Base-by-base conservation (phyloP, 208 protist genomes). In the Acanthamoeba lugdunensis region DNA sequence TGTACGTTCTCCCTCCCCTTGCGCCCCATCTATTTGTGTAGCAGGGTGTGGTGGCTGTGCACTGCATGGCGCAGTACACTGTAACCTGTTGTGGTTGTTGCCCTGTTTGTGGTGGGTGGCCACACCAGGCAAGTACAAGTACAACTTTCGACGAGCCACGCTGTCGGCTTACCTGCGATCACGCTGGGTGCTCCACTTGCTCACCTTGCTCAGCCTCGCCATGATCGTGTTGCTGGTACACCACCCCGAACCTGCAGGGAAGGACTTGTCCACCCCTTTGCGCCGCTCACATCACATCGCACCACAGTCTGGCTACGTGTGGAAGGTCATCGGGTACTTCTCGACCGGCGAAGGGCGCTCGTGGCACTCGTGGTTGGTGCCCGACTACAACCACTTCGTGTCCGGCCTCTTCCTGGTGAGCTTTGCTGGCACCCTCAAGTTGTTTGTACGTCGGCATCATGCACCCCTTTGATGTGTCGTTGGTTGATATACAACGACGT, bases 161-260 rank as follows among this genome's bases (percentile, higher is more conserved):
- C 3, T 77, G n/a, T 77, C 69, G 16, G 14, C 69, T 45, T 77
- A 77, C n/a, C 69, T 77, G 28, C 69, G 69, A 77, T 77, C 69
- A 13, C 33, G 69, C 16, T 77, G 69, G 69, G 33, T 77, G n/a
- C 69, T 77, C 11, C 69, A 77, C n/a, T 14, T n/a, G 28, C 69
- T 77, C 69, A 77, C 69, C n/a, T 77, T 77, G 30, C n/a, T 77
- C 69, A 77, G 16, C 16, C 69, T 77, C n/a, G 8, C 41, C 28
- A 41, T 77, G 7, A 77, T 77, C n/a, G 69, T 77, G 69, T 77
- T 7, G 69, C 69, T 77, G 69, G 69, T 77, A 77, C 58, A 21
- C 58, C 3, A 6, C 4, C 11, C 58, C 16, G 3, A 4, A 21
- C 21, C 21, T 65, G 58, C 58, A 54, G 9, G 6, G 9, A 4